Evolutionary conservation across 2,329 filamentous ascomycete genomes (phyloP).

Genomic region (Cladosporium sp.): DNA sequence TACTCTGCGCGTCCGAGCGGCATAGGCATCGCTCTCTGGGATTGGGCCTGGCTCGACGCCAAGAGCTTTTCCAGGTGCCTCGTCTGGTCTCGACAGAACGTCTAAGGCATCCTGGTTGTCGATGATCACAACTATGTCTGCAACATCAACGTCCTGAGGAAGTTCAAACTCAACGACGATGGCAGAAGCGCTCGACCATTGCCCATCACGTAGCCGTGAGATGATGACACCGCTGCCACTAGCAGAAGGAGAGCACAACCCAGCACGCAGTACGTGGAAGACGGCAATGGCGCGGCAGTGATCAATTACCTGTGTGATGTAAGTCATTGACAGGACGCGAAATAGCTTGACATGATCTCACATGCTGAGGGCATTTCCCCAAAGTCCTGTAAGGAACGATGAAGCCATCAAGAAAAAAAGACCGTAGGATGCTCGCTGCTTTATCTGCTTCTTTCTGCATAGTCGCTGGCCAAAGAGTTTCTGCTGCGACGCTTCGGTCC

Average conservation of each 20-base stretch:
- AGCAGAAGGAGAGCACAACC: neutral
- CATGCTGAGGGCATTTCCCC: neutral
- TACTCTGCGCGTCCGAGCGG: neutral
- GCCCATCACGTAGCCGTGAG: neutral
- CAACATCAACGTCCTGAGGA: neutral
- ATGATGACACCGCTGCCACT: neutral
- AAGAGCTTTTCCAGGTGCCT: neutral
- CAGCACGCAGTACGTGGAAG: neutral
- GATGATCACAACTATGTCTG: neutral
- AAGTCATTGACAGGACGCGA: neutral
- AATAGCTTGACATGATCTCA: neutral
- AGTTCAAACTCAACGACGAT: neutral
- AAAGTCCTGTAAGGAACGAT: neutral
- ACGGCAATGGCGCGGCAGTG: neutral
- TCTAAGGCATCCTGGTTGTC: neutral
- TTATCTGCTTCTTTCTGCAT: neutral
- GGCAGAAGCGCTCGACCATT: neutral
- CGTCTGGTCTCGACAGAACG: neutral
- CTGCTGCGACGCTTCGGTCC: neutral
- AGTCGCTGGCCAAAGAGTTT: neutral
- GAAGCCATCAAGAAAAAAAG: constrained; percentile 1
- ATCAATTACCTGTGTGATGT: neutral
- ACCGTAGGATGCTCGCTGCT: neutral
- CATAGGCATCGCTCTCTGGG: neutral
- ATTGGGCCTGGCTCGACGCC: neutral